These are phyloP conservation scores for Yarrowia sp. DNA, from an alignment of 805 yeast species.

Conservation along the genomic window DNA sequence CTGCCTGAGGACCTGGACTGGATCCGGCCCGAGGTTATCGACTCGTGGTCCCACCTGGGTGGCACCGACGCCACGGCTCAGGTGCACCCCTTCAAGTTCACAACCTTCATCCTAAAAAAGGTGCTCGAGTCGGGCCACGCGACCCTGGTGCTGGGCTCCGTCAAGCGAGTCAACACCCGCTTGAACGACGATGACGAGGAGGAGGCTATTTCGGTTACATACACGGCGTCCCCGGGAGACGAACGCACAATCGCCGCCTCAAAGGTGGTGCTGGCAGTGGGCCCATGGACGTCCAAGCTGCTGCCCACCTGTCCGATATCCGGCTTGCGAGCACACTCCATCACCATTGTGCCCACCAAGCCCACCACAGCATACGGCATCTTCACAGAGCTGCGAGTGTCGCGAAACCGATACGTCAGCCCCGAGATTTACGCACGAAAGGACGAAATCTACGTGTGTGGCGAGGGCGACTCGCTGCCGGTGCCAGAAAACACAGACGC, in stretches of 20 bases:
- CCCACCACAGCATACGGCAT: conserved; percentile 91
- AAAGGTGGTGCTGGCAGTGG: conserved; percentile 79
- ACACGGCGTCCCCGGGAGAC: conserved; percentile 17
- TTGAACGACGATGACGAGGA: conserved; percentile 41
- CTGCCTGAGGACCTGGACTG: conserved; percentile 68
- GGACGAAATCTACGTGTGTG: conserved; percentile 95
- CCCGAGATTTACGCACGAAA: conserved; percentile 95
- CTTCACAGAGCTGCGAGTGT: conserved; percentile 81
- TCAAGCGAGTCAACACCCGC: conserved; percentile 49
- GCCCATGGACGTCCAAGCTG: conserved; percentile 95
- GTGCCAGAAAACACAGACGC: conserved; percentile 94
- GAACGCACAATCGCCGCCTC: conserved; percentile 51
- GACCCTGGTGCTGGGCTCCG: conserved; percentile 83
- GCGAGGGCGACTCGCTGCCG: conserved; percentile 90
- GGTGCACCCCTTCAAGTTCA: conserved; percentile 92
- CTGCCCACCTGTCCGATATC: conserved; percentile 92
- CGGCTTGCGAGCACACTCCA: conserved; percentile 92
- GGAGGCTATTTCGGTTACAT: conserved; percentile 43
- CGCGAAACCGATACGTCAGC: conserved; percentile 57
- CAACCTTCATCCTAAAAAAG: conserved; percentile 73
- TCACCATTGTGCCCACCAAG: conserved; percentile 77
- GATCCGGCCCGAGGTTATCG: conserved; percentile 63
- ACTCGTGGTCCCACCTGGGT: conserved; percentile 75
- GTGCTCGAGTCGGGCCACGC: conserved; percentile 80
- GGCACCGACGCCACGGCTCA: conserved; percentile 89